Base-by-base conservation (phyloP, 352 stramenopile genomes). In the Phytophthora chlamydospora region DNA sequence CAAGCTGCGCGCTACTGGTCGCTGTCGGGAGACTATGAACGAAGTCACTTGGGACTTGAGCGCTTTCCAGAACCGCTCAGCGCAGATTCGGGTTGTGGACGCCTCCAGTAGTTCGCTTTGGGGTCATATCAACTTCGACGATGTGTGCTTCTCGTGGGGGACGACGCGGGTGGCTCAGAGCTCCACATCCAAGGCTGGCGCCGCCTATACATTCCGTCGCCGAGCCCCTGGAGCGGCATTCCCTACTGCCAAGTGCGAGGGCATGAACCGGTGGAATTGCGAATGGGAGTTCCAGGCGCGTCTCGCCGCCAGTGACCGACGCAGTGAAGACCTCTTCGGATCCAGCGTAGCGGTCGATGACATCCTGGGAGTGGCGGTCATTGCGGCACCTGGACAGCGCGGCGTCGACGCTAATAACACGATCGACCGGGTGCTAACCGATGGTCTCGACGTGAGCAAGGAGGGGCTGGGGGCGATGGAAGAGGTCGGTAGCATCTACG, bases 61-160 rank as follows among this genome's bases (percentile, higher is more conserved):
- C 6, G 48, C 57, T 5, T 98, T 94, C 64, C 62, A 76, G 29
- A 88, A 93, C 50, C 83, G 85, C 36, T 84, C 88, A 7, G 95
- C 83, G 32, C 82, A 97, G 38, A 83, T 99, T n/a, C 80, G 95
- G 31, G 92, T 99, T 16, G 96, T 99, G 6, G 97, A 99, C 53
- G 82, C 76, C 9, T 90, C 85, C 0, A 94, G 80, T 14, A 90
- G 68, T 43, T 57, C 71, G 0, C 75, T 85, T 32, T 99, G 96
- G 95, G 95, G 93, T 29, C 95, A 99, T 65, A 98, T 99, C 55
- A 98, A 98, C 66, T 96, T 99, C 38, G 97, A 99, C 71, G 76
- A 98, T 36, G 93, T 99, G 12, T 58, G 81, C 2, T 99, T 99
- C 62, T 90, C 79, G 51, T 99, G 96, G 96, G 70, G 70, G 45